Base-by-base conservation (phyloP, 164 flowering plant species). In the Santalum album region DNA sequence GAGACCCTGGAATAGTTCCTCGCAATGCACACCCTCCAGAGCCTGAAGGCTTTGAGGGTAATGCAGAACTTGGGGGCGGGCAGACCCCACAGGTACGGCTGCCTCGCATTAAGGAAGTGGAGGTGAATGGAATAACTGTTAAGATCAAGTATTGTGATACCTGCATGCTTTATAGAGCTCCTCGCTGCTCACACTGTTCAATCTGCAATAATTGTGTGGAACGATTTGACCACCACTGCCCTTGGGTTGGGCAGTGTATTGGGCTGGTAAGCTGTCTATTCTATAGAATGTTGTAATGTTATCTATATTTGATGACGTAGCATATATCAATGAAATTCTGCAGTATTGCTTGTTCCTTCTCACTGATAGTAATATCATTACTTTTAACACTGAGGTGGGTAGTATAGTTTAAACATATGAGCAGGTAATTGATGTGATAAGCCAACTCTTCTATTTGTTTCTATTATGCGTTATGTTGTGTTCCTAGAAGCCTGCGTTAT, bases 191-290 rank as follows among this genome's bases (percentile, higher is more conserved):
- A 46, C 79, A 75, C 59, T 75, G 79, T 39, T 75, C 79, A 18
- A 75, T 72, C 39, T 75, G 79, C 65, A 65, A 75, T 42, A 75
- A 75, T 53, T 75, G 79, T 53, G 79, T 75, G 36, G 59, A 75
- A 52, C 61, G 62, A 44, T 75, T 72, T 51, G 79, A 75, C 49
- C 79, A 75, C 25, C 79, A 75, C 62, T 75, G 79, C 60, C 79
- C 79, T 47, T 75, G 79, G 79, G 74, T 75, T 62, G 79, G 79
- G 26, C 79, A 75, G 49, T 75, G 79, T 38, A 69, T 75, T 40
- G 79, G 79, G 60, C 35, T 64, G 68, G 79, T 75, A 72, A 56
- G 23, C 23, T 18, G 12, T 14, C 16, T 17, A 2, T 25, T 27
- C 24, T 25, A 22, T 27, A 3, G 16, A 1, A 1, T 19, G 46